These are phyloP conservation scores for Lycium ferocissimum DNA, from an alignment of 257 asterid genomes.

Conservation along the genomic window DNA sequence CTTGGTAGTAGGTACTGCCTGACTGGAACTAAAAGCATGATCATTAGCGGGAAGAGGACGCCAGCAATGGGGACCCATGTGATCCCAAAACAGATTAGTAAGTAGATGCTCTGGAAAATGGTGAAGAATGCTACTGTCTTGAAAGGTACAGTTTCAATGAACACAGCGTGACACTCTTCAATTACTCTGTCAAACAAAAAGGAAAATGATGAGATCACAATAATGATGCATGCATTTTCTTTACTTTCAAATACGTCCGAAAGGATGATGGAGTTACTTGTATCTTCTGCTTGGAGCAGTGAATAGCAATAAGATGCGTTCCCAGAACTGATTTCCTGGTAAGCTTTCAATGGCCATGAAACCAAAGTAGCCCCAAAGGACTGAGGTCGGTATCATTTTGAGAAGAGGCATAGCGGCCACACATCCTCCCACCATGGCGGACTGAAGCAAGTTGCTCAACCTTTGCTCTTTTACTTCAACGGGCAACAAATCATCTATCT, in stretches of 20 bases:
- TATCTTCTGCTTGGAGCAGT: conserved; percentile 42
- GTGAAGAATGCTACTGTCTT: conserved; percentile 38
- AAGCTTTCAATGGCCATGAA: conserved; percentile 41
- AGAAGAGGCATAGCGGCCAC: conserved; percentile 40
- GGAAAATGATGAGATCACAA: conserved; percentile 13
- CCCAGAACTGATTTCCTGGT: conserved; percentile 42
- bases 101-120: conserved; percentile 36
- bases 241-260: background rate
- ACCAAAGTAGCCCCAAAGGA: conserved; percentile 39
- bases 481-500: conserved; percentile 42
- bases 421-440: conserved; percentile 41
- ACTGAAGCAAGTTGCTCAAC: conserved; percentile 41
- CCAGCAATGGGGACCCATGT: conserved; percentile 42
- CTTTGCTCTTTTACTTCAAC: conserved; percentile 40
- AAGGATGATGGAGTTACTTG: conserved; percentile 33
- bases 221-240: background rate
- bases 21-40: conserved; percentile 41
- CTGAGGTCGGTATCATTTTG: conserved; percentile 39
- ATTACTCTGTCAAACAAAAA: conserved; percentile 28
- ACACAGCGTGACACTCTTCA: conserved; percentile 37
- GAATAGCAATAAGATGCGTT: conserved; percentile 32
- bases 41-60: conserved; percentile 36
- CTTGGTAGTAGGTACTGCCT: conserved; percentile 34
- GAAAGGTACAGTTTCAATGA: conserved; percentile 37
- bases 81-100: conserved; percentile 38